Conservation (phyloP, 129 eudicot genomes). For the Smallanthus sonchifolius region DNA sequence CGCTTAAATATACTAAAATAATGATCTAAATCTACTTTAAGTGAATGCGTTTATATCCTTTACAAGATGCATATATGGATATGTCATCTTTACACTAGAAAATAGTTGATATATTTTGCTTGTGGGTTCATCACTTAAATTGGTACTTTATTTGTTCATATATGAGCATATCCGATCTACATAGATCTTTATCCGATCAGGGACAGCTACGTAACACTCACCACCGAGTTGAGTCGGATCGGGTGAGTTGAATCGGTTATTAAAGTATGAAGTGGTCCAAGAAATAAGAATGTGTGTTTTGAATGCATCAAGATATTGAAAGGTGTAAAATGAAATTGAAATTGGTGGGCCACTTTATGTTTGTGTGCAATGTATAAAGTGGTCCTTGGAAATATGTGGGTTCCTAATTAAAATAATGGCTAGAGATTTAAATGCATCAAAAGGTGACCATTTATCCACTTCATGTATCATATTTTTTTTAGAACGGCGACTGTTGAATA, state of each 20-base stretch:
- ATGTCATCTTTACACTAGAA: background rate
- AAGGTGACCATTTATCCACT: conserved; percentile 14
- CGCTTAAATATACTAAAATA: too few relatives aligned
- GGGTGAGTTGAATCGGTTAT: background rate
- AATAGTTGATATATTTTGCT: background rate
- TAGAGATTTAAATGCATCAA: conserved; percentile 19
- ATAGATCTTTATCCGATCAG: conserved; percentile 6
- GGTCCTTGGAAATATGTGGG: conserved; percentile 30
- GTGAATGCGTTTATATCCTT: too few relatives aligned
- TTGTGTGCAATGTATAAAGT: conserved; percentile 24
- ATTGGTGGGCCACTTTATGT: conserved; percentile 17
- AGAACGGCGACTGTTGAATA: too few relatives aligned
- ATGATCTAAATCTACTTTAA: too few relatives aligned
- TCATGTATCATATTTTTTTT: background rate
- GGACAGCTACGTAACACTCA: background rate
- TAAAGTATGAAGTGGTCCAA: conserved; percentile 18
- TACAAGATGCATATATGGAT: background rate
- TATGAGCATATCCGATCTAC: conserved; percentile 7
- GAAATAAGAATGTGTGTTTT: conserved; percentile 21
- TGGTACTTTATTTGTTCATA: background rate
- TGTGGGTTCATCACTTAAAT: background rate
- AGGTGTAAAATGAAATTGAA: conserved; percentile 17
- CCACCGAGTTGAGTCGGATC: background rate
- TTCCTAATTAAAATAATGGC: background rate
- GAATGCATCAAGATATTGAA: conserved; percentile 23